Evolutionary conservation across 1,139 yeast species (phyloP).

Genomic region (Yamadazyma taylorii): DNA sequence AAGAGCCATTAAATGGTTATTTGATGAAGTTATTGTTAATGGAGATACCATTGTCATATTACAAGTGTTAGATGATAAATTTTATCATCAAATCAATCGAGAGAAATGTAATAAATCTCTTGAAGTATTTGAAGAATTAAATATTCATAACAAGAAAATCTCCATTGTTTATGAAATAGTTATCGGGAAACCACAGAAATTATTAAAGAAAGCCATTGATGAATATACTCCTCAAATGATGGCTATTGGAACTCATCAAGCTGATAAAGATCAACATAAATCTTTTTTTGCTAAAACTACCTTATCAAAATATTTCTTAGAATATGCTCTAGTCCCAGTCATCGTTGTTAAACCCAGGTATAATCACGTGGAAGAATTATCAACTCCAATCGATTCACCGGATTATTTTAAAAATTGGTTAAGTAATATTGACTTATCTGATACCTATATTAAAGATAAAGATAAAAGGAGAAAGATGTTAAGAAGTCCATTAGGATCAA

Average conservation of each 20-base stretch:
- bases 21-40: slow-evolving; percentile 60
- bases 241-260: slow-evolving; percentile 61
- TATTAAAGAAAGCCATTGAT: slow-evolving; percentile 53
- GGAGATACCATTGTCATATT: slow-evolving; percentile 66
- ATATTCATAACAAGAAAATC: slow-evolving; percentile 47
- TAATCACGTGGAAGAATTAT: slow-evolving; percentile 31
- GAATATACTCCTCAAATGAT: slow-evolving; percentile 67
- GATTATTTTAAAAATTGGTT: slow-evolving; percentile 35
- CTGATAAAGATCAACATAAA: slow-evolving; percentile 39
- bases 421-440: slow-evolving; percentile 21
- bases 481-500: slow-evolving; percentile 11
- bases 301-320: slow-evolving; percentile 62
- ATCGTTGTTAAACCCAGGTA: slow-evolving; percentile 63
- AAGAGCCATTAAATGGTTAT: slow-evolving; percentile 64
- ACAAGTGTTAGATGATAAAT: slow-evolving; percentile 55
- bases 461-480: slow-evolving; percentile 9
- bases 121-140: slow-evolving; percentile 45
- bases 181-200: slow-evolving; percentile 60
- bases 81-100: slow-evolving; percentile 27
- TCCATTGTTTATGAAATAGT: slow-evolving; percentile 60
- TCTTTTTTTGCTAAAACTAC: slow-evolving; percentile 48
- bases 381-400: slow-evolving; percentile 27
- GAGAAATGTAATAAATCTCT: slow-evolving; percentile 34
- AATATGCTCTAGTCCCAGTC: slow-evolving; percentile 68
- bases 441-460: slow-evolving; percentile 21